Conservation (phyloP, 495 filamentous ascomycete species). For the Evernia prunastri region DNA sequence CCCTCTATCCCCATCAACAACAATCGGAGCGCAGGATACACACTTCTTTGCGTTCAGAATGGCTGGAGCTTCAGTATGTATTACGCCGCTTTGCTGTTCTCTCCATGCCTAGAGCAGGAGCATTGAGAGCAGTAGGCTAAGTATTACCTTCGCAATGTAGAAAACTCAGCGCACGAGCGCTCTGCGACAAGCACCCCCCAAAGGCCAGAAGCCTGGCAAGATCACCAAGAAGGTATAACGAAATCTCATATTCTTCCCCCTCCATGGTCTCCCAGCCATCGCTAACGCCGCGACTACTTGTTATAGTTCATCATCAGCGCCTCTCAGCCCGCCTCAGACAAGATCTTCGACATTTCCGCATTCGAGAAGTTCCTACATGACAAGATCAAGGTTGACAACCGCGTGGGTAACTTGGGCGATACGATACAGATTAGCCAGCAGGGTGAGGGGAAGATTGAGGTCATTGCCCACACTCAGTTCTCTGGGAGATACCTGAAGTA, state of each 20-base stretch:
- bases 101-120: conserved; percentile 31
- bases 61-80: conserved; percentile 68
- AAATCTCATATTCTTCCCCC: background rate
- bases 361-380: conserved; percentile 99
- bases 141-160: conserved; percentile 52
- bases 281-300: background rate
- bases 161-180: conserved; percentile 48
- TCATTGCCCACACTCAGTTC: conserved; percentile 94
- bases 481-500: conserved; percentile 99
- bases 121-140: conserved; percentile 94
- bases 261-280: background rate
- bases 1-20: conserved; percentile 20
- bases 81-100: conserved; percentile 80
- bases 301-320: conserved; percentile 95
- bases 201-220: conserved; percentile 58
- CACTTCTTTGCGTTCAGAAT: conserved; percentile 55
- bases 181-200: conserved; percentile 18
- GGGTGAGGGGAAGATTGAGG: conserved; percentile 95
- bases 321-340: conserved; percentile 92
- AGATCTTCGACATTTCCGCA: conserved; percentile 98
- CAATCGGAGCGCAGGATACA: conserved; percentile 50
- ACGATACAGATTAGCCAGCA: conserved; percentile 79
- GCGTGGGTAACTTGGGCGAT: conserved; percentile 95
- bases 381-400: conserved; percentile 98
- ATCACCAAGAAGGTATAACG: conserved; percentile 56